These are phyloP conservation scores for Fusarium decemcellulare DNA, from an alignment of 2,329 filamentous ascomycete genomes.

Conservation along the genomic window DNA sequence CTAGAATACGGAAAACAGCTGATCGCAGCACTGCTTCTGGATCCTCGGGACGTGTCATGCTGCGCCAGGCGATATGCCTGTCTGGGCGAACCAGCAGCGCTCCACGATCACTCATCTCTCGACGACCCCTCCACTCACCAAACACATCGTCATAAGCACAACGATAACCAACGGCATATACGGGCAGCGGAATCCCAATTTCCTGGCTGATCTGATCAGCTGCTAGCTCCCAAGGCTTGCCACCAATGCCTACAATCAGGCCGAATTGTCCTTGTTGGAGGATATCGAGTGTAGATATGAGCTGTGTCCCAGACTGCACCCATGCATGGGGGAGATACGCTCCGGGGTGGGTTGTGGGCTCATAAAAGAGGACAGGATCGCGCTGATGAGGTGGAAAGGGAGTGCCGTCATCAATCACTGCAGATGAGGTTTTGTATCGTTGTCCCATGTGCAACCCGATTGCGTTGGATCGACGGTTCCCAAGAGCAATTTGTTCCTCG, in stretches of 20 bases:
- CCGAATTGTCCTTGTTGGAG: constrained; percentile 68
- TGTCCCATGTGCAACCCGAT: constrained; percentile 27
- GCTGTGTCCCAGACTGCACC: constrained; percentile 62
- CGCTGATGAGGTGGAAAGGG: constrained; percentile 35
- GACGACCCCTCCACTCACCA: constrained; percentile 68
- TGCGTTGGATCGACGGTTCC: constrained; percentile 26
- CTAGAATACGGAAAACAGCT: too few relatives aligned
- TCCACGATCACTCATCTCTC: constrained; percentile 70
- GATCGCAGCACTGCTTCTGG: constrained; percentile 5
- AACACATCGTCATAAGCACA: constrained; percentile 74
- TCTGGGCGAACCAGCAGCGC: constrained; percentile 73
- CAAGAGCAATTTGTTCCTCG: constrained; percentile 6
- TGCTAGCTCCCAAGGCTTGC: constrained; percentile 66
- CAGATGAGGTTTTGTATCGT: constrained; percentile 19
- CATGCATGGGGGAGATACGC: constrained; percentile 73
- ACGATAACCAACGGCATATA: constrained; percentile 68
- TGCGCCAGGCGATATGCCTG: constrained; percentile 70
- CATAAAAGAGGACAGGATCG: constrained; percentile 60
- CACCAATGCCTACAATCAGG: constrained; percentile 68
- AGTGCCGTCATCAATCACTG: constrained; percentile 54
- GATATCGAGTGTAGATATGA: constrained; percentile 71
- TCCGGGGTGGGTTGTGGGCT: constrained; percentile 70
- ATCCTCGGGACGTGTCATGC: constrained; percentile 11
- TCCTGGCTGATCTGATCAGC: constrained; percentile 55
- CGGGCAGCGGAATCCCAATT: constrained; percentile 62